Percentiles rank a stretch among this genome's conserved stretches.
phyloP scores from a whole-genome alignment of 2,329 filamentous ascomycete genomes.

The Canariomyces notabilis region DNA sequence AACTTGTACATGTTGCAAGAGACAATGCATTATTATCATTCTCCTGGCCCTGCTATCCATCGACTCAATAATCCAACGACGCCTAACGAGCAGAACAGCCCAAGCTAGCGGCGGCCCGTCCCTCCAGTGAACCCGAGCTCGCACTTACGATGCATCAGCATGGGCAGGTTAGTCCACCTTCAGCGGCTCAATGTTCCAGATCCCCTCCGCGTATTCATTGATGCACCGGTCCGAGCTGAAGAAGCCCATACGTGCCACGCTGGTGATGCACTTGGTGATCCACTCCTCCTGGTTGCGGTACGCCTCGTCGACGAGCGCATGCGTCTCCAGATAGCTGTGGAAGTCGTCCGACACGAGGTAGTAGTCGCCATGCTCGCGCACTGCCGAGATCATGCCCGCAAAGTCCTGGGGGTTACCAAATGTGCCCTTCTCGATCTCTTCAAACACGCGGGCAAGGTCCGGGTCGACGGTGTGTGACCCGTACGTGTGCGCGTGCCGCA shows the following conservation, averaged over 20 bases:
- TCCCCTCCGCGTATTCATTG: slow-evolving; percentile 92
- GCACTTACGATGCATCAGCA: too few species aligned
- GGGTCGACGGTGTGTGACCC: slow-evolving; percentile 72
- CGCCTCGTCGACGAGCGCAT: slow-evolving; percentile 82
- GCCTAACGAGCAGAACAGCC: not conserved
- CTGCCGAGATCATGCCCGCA: slow-evolving; percentile 74
- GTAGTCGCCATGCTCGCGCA: slow-evolving; percentile 91
- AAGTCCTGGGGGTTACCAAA: slow-evolving; percentile 81
- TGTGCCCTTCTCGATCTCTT: slow-evolving; percentile 69
- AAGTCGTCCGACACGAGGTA: slow-evolving; percentile 98
- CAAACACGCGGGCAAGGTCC: slow-evolving; percentile 74
- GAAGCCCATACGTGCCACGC: slow-evolving; percentile 93
- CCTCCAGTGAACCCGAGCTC: too few species aligned
- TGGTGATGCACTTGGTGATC: slow-evolving; percentile 83
- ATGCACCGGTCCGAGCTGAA: slow-evolving; percentile 94
- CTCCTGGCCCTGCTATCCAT: not conserved
- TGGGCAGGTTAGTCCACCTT: slow-evolving; percentile 34
- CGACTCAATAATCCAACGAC: not conserved
- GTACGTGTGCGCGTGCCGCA: slow-evolving; percentile 86
- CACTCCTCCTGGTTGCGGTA: slow-evolving; percentile 91
- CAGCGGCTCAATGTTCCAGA: slow-evolving; percentile 94
- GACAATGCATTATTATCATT: not conserved
- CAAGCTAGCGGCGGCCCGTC: not conserved
- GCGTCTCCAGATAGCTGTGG: slow-evolving; percentile 87
- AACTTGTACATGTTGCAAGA: not conserved